Percentiles rank a stretch among this genome's conserved stretches.
phyloP scores from a whole-genome alignment of 2,329 filamentous ascomycete species.

The Aspergillus pseudoviridinutans region DNA sequence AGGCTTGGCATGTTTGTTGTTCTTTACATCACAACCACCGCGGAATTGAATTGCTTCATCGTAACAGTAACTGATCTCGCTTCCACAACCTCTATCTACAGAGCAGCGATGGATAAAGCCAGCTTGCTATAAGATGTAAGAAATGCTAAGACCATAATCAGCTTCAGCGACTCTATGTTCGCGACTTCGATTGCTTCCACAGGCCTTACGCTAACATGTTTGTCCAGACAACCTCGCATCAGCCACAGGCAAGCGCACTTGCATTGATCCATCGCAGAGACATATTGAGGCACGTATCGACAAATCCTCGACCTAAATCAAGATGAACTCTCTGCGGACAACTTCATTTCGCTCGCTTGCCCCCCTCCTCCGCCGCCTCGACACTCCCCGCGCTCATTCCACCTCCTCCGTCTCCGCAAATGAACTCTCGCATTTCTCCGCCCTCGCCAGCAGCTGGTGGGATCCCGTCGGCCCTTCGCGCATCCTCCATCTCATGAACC shows the following conservation, averaged over 20 bases:
- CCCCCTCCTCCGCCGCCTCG: constrained; percentile 3
- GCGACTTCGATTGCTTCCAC: too few species aligned
- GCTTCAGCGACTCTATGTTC: too few species aligned
- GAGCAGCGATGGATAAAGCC: background rate
- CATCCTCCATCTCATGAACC: constrained; percentile 96
- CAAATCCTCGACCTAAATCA: background rate
- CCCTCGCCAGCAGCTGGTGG: constrained; percentile 94
- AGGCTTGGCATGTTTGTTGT: constrained; percentile 17
- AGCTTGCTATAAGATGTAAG: background rate
- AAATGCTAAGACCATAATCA: background rate
- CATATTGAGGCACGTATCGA: background rate
- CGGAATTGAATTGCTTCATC: background rate
- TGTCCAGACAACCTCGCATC: background rate
- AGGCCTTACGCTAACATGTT: background rate
- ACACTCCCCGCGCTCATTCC: constrained; percentile 25
- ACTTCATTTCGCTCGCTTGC: constrained; percentile 1
- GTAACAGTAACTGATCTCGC: too few species aligned
- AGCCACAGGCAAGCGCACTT: background rate
- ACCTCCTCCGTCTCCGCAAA: constrained; percentile 74
- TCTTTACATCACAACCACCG: background rate
- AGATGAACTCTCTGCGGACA: constrained; percentile 9
- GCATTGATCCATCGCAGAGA: background rate
- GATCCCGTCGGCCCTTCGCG: constrained; percentile 89
- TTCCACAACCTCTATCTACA: background rate
- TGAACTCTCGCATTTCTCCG: constrained; percentile 92